A percentile compares a stretch with the other conserved stretches of the same genome.
phyloP scores from a whole-genome alignment of 768 basidiomycete genomes.

The Rhodocollybia butyracea region DNA sequence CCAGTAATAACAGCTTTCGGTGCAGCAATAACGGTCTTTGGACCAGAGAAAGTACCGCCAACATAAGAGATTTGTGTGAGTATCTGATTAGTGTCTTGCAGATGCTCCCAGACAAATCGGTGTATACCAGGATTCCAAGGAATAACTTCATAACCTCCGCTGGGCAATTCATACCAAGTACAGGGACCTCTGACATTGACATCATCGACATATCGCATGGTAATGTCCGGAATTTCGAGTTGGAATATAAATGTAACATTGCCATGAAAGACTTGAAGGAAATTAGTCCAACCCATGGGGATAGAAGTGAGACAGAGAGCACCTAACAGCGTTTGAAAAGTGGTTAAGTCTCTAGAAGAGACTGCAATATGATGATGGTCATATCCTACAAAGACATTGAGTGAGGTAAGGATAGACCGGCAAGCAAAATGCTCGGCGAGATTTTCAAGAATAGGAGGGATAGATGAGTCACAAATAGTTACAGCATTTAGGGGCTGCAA shows the following conservation, averaged over 20 bases:
- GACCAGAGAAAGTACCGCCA: conserved; percentile 33
- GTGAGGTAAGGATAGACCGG: not conserved
- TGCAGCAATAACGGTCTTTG: conserved; percentile 19
- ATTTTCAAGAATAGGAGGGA: conserved; percentile 7
- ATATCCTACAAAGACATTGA: not conserved
- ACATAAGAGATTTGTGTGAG: conserved; percentile 24
- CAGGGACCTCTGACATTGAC: conserved; percentile 28
- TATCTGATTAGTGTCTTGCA: conserved; percentile 4
- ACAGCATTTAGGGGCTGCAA: conserved; percentile 21
- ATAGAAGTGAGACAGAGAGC: conserved; percentile 17
- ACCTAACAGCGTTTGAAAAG: conserved; percentile 18
- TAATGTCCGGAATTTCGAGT: conserved; percentile 19
- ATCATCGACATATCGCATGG: conserved; percentile 13
- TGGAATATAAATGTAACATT: conserved; percentile 24
- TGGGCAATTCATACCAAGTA: conserved; percentile 21
- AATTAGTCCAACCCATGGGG: conserved; percentile 31
- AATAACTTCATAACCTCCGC: conserved; percentile 14
- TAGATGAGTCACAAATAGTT: conserved; percentile 12
- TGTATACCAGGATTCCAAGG: conserved; percentile 11
- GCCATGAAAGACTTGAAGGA: conserved; percentile 25
- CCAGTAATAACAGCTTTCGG: conserved; percentile 1
- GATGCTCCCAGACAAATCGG: conserved; percentile 17
- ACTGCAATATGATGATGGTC: not conserved
- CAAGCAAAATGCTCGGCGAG: conserved; percentile 13
- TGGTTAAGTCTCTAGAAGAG: not conserved